Conservation (phyloP, 805 yeast genomes). For the Candida patagonica region DNA sequence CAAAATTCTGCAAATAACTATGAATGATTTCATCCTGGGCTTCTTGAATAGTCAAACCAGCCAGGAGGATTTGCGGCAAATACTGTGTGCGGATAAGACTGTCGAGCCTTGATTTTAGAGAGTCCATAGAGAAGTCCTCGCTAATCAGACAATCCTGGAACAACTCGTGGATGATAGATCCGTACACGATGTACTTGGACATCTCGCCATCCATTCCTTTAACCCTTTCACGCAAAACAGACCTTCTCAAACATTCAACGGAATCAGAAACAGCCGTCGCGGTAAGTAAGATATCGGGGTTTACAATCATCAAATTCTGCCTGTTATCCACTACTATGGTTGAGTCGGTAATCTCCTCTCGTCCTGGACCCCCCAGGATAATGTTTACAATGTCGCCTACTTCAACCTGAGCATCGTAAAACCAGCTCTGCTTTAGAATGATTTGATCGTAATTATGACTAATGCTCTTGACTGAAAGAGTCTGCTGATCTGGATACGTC, state of each 20-base stretch:
- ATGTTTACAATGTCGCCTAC: slow-evolving; percentile 24
- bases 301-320: slow-evolving; percentile 60
- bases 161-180: slow-evolving; percentile 70
- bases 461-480: slow-evolving; percentile 1
- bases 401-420: slow-evolving; percentile 9
- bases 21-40: slow-evolving; percentile 50
- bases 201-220: slow-evolving; percentile 47
- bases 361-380: not conserved
- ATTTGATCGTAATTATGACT: slow-evolving; percentile 5
- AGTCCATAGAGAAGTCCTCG: slow-evolving; percentile 30
- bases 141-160: slow-evolving; percentile 49
- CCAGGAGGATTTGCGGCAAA: slow-evolving; percentile 38
- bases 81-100: slow-evolving; percentile 12
- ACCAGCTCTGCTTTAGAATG: slow-evolving; percentile 25
- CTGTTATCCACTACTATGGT: slow-evolving; percentile 43
- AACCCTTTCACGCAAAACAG: slow-evolving; percentile 50
- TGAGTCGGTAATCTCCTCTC: not conserved
- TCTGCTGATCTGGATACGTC: not conserved
- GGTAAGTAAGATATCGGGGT: slow-evolving; percentile 75
- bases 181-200: slow-evolving; percentile 61
- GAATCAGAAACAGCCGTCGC: slow-evolving; percentile 79
- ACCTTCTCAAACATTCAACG: slow-evolving; percentile 60
- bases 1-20: slow-evolving; percentile 18
- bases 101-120: slow-evolving; percentile 31
- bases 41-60: slow-evolving; percentile 44